These are phyloP conservation scores for Musa acuminata DNA, from an alignment of 176 grass and related monocot genomes.

Conservation along the genomic window DNA sequence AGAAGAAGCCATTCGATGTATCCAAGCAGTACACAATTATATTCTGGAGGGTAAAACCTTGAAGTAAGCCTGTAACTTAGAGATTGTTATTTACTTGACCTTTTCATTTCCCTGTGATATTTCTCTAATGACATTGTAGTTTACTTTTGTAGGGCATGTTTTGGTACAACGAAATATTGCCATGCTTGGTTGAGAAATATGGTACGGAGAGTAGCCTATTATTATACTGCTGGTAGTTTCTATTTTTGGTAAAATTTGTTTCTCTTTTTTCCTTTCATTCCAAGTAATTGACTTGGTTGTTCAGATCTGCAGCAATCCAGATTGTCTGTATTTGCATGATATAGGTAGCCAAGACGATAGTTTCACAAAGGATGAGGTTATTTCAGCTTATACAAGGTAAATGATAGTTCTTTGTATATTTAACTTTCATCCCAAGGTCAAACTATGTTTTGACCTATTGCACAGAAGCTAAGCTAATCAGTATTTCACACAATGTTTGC, in stretches of 20 bases:
- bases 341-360: constrained; percentile 90
- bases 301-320: constrained; percentile 92
- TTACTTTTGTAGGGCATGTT: constrained; percentile 64
- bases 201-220: constrained; percentile 41
- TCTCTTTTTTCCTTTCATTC: constrained; percentile 3
- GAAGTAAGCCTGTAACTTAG: constrained; percentile 38
- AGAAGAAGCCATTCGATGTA: constrained; percentile 86
- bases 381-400: constrained; percentile 97
- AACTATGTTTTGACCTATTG: background rate
- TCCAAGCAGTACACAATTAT: constrained; percentile 99
- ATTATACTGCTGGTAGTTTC: constrained; percentile 14
- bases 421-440: background rate
- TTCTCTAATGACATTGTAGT: constrained; percentile 11
- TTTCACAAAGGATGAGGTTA: constrained; percentile 98
- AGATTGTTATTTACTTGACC: constrained; percentile 12
- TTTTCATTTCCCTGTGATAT: constrained; percentile 11
- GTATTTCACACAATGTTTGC: background rate
- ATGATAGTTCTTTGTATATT: background rate
- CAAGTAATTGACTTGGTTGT: constrained; percentile 26
- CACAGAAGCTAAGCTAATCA: background rate
- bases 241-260: background rate
- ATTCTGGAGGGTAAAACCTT: constrained; percentile 87
- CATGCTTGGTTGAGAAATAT: constrained; percentile 92
- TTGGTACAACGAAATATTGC: constrained; percentile 98
- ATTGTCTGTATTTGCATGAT: constrained; percentile 99